Evolutionary conservation across 2,329 filamentous ascomycete genomes (phyloP), one percentile per base, ranked within the genome.

Genomic region (Fusarium sambucinum): DNA sequence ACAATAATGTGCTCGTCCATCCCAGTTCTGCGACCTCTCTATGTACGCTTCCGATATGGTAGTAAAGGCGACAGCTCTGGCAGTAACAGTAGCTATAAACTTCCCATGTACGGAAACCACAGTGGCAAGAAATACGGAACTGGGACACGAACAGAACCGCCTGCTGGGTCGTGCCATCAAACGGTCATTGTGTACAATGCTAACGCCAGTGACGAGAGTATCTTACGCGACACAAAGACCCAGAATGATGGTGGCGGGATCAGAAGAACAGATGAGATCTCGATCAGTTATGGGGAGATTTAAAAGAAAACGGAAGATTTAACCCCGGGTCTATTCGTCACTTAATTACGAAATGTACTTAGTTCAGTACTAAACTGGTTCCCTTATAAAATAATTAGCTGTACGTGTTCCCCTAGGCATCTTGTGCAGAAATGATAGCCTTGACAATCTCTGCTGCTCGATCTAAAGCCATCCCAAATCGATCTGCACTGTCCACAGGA

Each of bases 1-100:
- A 69, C 65, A 2, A 68, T 69, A 23, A 63, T 69, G 54, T 69
- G 61, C 12, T 69, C 61, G 0, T 55, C 65, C 1, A 69, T 69
- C 5, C 61, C 66, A 3, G 54, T 69, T 1, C 21, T 69, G 10
- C 56, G 65, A 1, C 66, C 66, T 1, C 37, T 69, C 0, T 69
- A 69, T 9, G 56, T 66, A 0, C 66, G 61, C 12, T 56, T 66
- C 35, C 9, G 50, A 1, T 69, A 69, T 30, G 61, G 66, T 7
- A 59, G 53, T 25, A 52, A 69, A 25, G 61, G 56, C 9, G 61
- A 66, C 10, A 69, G 56, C 11, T 57, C 62, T 2, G 48, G 48
- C 0, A 41, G 19, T 0, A 27, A 23, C 1, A 66, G 40, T 1
- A 59, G 60, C 2, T 66, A 69, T 25, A 54, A 56, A 3, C 51